Percentiles rank a stretch among this genome's conserved stretches.
Evolutionary conservation across 208 protist species (phyloP).

Genomic region (Naegleria gruberi): DNA sequence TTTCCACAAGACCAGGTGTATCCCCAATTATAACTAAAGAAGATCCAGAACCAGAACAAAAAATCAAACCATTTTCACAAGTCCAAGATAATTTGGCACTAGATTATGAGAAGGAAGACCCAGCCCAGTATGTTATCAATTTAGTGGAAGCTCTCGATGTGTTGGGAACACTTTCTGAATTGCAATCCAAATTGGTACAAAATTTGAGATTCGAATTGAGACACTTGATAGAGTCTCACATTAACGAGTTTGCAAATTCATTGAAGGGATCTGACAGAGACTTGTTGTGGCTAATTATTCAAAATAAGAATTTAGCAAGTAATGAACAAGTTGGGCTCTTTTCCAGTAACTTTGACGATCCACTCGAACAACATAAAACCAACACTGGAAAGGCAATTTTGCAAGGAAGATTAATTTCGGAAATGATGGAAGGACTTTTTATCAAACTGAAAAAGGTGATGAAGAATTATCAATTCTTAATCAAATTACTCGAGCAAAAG

Average conservation of each 20-base stretch:
- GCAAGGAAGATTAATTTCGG: neutral
- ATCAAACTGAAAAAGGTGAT: neutral
- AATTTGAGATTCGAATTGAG: neutral
- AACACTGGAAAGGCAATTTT: neutral
- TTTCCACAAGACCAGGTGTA: neutral
- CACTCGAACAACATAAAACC: neutral
- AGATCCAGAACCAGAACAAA: too few species aligned
- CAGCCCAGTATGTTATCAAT: neutral
- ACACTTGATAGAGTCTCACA: neutral
- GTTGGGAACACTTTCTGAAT: neutral
- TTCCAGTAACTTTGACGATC: neutral
- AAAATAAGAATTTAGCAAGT: neutral
- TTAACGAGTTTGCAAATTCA: neutral
- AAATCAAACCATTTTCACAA: too few species aligned
- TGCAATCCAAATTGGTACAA: conserved; percentile 11
- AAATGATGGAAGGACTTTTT: neutral
- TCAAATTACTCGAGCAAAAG: neutral
- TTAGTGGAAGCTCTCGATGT: neutral
- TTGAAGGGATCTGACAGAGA: neutral
- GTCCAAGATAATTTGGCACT: neutral
- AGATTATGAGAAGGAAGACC: neutral
- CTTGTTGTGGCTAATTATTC: neutral
- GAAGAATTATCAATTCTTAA: neutral
- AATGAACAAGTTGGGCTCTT: neutral
- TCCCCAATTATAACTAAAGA: neutral